These are phyloP conservation scores for Acacia crassicarpa DNA, from an alignment of 306 rosid genomes.

Conservation along the genomic window DNA sequence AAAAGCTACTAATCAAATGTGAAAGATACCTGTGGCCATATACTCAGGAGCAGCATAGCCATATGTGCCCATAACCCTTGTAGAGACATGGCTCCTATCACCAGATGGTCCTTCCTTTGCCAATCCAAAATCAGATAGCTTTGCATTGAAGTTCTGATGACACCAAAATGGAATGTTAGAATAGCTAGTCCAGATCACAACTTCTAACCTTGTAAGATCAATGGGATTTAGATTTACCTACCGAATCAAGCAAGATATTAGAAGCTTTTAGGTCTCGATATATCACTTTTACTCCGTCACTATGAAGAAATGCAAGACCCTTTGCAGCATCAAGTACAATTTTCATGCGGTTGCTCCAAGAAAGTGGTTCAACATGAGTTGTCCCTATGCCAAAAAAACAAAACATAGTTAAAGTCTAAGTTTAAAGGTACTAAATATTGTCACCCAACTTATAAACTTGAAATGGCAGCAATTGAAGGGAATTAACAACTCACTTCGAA, in stretches of 20 bases:
- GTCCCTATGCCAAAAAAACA: conserved; percentile 57
- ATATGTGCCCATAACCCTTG: conserved; percentile 95
- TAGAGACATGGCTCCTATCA: conserved; percentile 88
- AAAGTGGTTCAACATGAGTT: conserved; percentile 83
- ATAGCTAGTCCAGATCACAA: conserved; percentile 28
- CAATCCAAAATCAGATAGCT: conserved; percentile 95
- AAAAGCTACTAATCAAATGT: conserved; percentile 16
- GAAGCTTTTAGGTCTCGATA: conserved; percentile 87
- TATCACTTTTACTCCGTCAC: conserved; percentile 91
- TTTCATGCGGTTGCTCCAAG: conserved; percentile 85
- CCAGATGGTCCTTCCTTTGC: conserved; percentile 95
- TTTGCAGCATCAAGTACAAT: conserved; percentile 89
- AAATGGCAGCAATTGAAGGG: conserved; percentile 12
- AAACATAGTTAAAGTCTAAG: conserved; percentile 17
- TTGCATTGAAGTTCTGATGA: conserved; percentile 69
- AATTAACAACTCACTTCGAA: conserved; percentile 74
- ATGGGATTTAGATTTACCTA: conserved; percentile 32
- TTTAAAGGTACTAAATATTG: conserved; percentile 1
- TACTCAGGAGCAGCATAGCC: conserved; percentile 99
- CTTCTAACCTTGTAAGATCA: not conserved
- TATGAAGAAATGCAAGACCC: conserved; percentile 94
- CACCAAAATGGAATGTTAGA: conserved; percentile 27
- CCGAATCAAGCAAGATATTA: conserved; percentile 82
- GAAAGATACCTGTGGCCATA: conserved; percentile 82
- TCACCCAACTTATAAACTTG: conserved; percentile 10